Percentiles rank a stretch among this genome's conserved stretches.
phyloP scores from a whole-genome alignment of 768 basidiomycete species.

The Lentinus tigrinus region DNA sequence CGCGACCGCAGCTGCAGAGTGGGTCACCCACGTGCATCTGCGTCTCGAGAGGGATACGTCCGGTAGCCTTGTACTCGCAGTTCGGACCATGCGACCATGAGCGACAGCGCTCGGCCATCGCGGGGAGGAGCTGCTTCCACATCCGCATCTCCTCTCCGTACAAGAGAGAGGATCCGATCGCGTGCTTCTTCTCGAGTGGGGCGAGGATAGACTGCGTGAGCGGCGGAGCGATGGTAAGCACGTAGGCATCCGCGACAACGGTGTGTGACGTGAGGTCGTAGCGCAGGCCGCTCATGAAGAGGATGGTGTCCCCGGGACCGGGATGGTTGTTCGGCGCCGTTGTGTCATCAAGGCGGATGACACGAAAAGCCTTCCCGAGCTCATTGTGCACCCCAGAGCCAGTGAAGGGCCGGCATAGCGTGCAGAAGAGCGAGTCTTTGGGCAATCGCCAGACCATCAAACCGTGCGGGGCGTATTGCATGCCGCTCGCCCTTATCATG shows the following conservation, averaged over 20 bases:
- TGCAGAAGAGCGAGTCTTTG: background rate
- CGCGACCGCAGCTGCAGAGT: slow-evolving; percentile 39
- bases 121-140: slow-evolving; percentile 54
- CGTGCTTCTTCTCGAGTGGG: no score
- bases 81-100: slow-evolving; percentile 27
- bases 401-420: background rate
- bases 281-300: slow-evolving; percentile 46
- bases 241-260: slow-evolving; percentile 47
- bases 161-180: no score
- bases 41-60: slow-evolving; percentile 35
- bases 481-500: no score
- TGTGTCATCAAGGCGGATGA: background rate
- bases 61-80: slow-evolving; percentile 36
- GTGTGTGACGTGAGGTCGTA: slow-evolving; percentile 50
- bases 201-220: no score
- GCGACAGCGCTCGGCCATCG: slow-evolving; percentile 53
- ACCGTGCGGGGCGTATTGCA: no score
- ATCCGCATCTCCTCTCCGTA: slow-evolving; percentile 35
- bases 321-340: background rate
- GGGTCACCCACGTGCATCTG: slow-evolving; percentile 42
- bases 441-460: background rate
- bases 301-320: slow-evolving; percentile 32
- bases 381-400: background rate
- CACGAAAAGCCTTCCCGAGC: background rate
- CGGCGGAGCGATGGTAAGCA: slow-evolving; percentile 33